Evolutionary conservation across 192 early-diverging fungal species (phyloP).

Genomic region (Obelidium mucronatum): DNA sequence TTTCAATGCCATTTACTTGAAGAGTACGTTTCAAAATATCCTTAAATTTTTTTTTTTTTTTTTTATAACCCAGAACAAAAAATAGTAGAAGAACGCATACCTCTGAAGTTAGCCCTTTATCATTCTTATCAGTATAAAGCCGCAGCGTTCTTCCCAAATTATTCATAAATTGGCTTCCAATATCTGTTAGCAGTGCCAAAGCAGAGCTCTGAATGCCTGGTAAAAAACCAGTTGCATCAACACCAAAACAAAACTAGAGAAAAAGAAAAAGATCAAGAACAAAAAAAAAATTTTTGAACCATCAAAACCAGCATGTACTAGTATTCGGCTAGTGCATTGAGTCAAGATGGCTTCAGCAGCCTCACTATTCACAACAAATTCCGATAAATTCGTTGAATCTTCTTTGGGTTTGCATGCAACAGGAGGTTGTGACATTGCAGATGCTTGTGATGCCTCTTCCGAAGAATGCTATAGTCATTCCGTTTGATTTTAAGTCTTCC

Average conservation of each 20-base stretch:
- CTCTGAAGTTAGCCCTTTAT: slow-evolving; percentile 74
- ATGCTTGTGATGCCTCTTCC: too few relatives aligned
- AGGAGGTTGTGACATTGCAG: too few relatives aligned
- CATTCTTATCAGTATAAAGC: slow-evolving; percentile 78
- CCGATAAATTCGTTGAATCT: slow-evolving; percentile 40
- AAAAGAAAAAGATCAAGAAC: too few relatives aligned
- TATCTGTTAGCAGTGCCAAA: slow-evolving; percentile 76
- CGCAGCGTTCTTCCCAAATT: slow-evolving; percentile 86
- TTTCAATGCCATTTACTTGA: slow-evolving; percentile 81
- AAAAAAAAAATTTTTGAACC: slow-evolving; percentile 40
- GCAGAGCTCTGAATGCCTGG: slow-evolving; percentile 62
- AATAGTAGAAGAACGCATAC: slow-evolving; percentile 45
- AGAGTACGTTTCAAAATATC: slow-evolving; percentile 85
- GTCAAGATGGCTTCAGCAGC: slow-evolving; percentile 67
- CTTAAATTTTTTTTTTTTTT: slow-evolving; percentile 42
- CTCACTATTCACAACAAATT: slow-evolving; percentile 60
- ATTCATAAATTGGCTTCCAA: slow-evolving; percentile 78
- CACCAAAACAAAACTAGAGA: too few relatives aligned
- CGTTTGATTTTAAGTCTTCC: too few relatives aligned
- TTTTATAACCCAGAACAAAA: neutral
- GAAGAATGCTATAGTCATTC: too few relatives aligned
- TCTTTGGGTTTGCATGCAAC: neutral
- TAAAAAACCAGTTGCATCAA: neutral
- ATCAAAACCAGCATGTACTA: slow-evolving; percentile 93
- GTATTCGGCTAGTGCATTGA: slow-evolving; percentile 68